Percentiles rank a stretch among this genome's conserved stretches.
Evolutionary conservation across 257 asterid genomes (phyloP).

Genomic region (Solanum arcanum): DNA sequence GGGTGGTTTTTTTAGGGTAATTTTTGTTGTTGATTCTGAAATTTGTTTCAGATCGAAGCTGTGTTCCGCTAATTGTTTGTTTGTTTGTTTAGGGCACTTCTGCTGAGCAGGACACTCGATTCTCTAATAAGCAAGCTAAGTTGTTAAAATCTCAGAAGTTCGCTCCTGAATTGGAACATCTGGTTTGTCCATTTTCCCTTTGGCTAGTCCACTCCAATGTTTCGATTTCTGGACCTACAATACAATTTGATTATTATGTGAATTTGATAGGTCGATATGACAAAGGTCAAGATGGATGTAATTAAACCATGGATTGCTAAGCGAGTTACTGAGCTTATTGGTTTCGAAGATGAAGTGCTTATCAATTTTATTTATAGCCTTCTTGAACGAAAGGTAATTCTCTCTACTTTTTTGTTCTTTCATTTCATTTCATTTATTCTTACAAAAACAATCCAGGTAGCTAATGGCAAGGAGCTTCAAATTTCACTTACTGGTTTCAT

Average conservation of each 20-base stretch:
- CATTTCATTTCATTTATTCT: not conserved
- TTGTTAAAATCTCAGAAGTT: constrained; percentile 90
- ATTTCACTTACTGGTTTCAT: constrained; percentile 92
- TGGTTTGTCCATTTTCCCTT: constrained; percentile 33
- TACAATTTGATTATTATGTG: not conserved
- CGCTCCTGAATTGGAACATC: constrained; percentile 84
- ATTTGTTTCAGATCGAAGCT: not conserved
- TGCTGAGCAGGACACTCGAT: constrained; percentile 96
- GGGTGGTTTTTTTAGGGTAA: constrained; percentile 93
- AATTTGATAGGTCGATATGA: constrained; percentile 70
- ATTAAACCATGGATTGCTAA: constrained; percentile 97
- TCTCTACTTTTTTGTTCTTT: not conserved
- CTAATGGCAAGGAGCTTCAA: constrained; percentile 88
- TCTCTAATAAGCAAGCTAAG: constrained; percentile 98
- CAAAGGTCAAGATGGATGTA: constrained; percentile 87
- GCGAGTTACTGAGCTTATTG: constrained; percentile 93
- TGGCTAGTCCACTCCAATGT: not conserved
- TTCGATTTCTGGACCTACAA: not conserved
- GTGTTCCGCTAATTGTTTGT: not conserved
- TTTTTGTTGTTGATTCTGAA: not conserved
- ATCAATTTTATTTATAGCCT: constrained; percentile 85
- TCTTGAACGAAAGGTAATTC: constrained; percentile 77
- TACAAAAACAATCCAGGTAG: constrained; percentile 37
- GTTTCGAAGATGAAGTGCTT: constrained; percentile 98
- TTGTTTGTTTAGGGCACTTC: constrained; percentile 71